Conservation (phyloP, 75 land plant genomes). For the Sequoiadendron giganteum region DNA sequence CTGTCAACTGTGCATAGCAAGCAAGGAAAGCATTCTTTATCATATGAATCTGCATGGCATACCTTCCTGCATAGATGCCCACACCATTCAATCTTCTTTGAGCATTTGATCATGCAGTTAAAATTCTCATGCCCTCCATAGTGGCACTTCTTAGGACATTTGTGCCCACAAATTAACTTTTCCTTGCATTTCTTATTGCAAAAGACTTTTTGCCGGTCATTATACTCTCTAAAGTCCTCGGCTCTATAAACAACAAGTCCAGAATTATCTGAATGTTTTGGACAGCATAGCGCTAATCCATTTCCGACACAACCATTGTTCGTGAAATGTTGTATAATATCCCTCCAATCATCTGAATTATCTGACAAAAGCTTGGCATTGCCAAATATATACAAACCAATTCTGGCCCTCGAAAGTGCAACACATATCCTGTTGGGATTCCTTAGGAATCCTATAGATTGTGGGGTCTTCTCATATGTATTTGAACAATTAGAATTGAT, state of each 20-base stretch:
- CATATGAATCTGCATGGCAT: constrained; percentile 17
- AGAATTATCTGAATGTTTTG: constrained; percentile 22
- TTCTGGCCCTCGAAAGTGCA: constrained; percentile 33
- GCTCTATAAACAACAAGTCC: constrained; percentile 19
- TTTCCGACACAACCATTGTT: constrained; percentile 5
- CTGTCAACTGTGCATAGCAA: not conserved
- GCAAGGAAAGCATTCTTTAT: constrained; percentile 22
- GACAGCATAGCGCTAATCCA: constrained; percentile 11
- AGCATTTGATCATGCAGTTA: constrained; percentile 14
- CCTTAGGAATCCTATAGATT: constrained; percentile 18
- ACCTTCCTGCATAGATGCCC: constrained; percentile 13
- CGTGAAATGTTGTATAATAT: constrained; percentile 9
- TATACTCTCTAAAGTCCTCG: not conserved
- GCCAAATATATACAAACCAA: constrained; percentile 33
- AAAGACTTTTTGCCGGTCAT: not conserved
- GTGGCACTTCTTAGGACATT: constrained; percentile 29
- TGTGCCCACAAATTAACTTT: constrained; percentile 30
- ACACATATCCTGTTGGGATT: constrained; percentile 28
- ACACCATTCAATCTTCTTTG: constrained; percentile 2
- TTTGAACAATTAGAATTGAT: constrained; percentile 8
- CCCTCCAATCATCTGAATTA: constrained; percentile 17
- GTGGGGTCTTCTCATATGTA: not conserved
- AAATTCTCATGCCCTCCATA: constrained; percentile 26
- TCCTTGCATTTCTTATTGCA: constrained; percentile 22
- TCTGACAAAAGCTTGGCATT: constrained; percentile 20